phyloP scores from a whole-genome alignment of 306 rosid genomes.

The Vigna nakashimae region DNA sequence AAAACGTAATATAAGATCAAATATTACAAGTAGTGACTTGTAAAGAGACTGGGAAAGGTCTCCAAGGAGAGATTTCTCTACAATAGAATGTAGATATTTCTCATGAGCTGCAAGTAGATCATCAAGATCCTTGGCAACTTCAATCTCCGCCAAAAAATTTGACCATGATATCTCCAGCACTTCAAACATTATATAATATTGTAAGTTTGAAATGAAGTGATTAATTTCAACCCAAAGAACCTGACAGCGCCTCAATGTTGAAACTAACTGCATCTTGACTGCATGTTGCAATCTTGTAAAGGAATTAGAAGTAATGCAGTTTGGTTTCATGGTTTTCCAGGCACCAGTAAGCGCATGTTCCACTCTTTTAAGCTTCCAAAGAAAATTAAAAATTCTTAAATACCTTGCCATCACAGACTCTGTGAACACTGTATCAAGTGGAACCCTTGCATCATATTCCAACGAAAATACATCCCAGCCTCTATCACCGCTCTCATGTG shows the following conservation, averaged over 20 bases:
- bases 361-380: constrained; percentile 96
- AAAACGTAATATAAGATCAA: constrained; percentile 88
- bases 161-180: constrained; percentile 98
- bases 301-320: constrained; percentile 85
- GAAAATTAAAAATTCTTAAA: constrained; percentile 85
- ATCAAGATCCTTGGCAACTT: constrained; percentile 92
- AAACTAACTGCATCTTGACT: constrained; percentile 78
- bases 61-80: constrained; percentile 95
- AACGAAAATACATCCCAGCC: constrained; percentile 99
- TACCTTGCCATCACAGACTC: constrained; percentile 96
- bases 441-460: constrained; percentile 92
- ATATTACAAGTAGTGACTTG: constrained; percentile 81
- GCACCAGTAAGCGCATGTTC: constrained; percentile 97
- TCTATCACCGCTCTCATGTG: constrained; percentile 89
- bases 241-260: constrained; percentile 94
- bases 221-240: constrained; percentile 98
- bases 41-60: constrained; percentile 85
- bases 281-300: constrained; percentile 72
- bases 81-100: constrained; percentile 84
- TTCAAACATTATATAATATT: constrained; percentile 96
- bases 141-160: constrained; percentile 80
- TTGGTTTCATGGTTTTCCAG: constrained; percentile 98
- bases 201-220: constrained; percentile 95
- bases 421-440: constrained; percentile 88
- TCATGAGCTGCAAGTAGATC: constrained; percentile 96